These are phyloP conservation scores for Xylaria sp. DNA, from an alignment of 2,329 filamentous ascomycete genomes.

Conservation along the genomic window DNA sequence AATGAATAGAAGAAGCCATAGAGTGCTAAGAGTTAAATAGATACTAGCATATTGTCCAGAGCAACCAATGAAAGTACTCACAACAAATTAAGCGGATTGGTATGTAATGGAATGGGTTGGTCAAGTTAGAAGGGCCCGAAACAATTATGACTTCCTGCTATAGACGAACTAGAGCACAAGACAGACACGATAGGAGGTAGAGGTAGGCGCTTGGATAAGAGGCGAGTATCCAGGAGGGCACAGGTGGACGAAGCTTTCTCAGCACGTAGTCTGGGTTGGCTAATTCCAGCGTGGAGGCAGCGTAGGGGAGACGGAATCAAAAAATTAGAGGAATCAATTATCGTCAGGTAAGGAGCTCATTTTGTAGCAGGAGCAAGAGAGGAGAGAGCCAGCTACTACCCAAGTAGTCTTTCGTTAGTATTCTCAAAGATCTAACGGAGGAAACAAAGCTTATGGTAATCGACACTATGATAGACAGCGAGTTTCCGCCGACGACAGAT, in stretches of 20 bases:
- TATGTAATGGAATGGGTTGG: not conserved
- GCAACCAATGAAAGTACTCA: conserved; percentile 5
- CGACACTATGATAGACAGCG: not conserved
- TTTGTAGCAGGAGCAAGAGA: not conserved
- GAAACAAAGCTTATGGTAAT: not conserved
- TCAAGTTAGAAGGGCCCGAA: conserved; percentile 11
- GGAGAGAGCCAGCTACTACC: not conserved
- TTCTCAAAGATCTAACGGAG: not conserved
- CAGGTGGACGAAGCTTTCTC: not conserved
- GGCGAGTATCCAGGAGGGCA: conserved; percentile 2
- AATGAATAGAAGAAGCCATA: conserved; percentile 8
- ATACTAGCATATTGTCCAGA: too few relatives aligned
- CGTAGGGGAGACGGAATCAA: not conserved
- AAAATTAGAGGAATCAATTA: too few relatives aligned
- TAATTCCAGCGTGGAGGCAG: too few relatives aligned
- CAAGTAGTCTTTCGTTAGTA: not conserved
- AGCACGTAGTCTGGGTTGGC: not conserved
- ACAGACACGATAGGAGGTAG: not conserved
- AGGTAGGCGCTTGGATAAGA: not conserved
- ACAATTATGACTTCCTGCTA: not conserved
- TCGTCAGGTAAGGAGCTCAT: too few relatives aligned
- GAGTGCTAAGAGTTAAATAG: too few relatives aligned
- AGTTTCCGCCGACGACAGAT: not conserved
- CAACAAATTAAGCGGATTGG: not conserved
- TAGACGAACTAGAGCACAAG: not conserved